Conservation (phyloP, 2,329 filamentous ascomycete genomes). For the Calonectria henricotiae region DNA sequence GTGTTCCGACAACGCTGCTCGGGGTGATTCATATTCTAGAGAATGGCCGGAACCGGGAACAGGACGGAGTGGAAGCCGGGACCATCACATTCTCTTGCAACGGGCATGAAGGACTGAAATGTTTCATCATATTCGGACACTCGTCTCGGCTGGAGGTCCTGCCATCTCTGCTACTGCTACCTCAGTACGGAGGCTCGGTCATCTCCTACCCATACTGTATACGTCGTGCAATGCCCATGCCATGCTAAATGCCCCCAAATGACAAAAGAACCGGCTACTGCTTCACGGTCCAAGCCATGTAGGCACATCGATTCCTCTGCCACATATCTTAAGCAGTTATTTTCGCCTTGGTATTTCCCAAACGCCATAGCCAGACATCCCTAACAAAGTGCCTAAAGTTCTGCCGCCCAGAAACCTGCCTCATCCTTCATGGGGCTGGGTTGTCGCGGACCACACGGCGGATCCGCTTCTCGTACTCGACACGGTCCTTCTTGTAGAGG, state of each 20-base stretch:
- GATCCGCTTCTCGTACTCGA: slow-evolving; percentile 91
- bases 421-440: slow-evolving; percentile 74
- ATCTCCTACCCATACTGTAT: slow-evolving; percentile 25
- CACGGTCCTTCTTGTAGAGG: slow-evolving; percentile 90
- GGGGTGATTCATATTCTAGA: slow-evolving; percentile 33
- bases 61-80: slow-evolving; percentile 18
- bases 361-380: slow-evolving; percentile 54
- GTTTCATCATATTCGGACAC: slow-evolving; percentile 29
- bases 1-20: slow-evolving; percentile 37
- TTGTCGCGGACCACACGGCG: slow-evolving; percentile 91
- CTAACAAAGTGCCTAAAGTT: slow-evolving; percentile 43
- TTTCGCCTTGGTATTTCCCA: slow-evolving; percentile 54
- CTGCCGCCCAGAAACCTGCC: slow-evolving; percentile 32
- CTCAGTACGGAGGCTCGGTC: slow-evolving; percentile 18
- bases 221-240: slow-evolving; percentile 25
- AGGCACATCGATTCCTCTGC: slow-evolving; percentile 30
- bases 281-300: slow-evolving; percentile 13
- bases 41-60: slow-evolving; percentile 30
- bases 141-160: slow-evolving; percentile 16
- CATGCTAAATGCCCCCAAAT: slow-evolving; percentile 19
- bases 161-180: slow-evolving; percentile 16
- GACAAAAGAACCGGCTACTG: slow-evolving; percentile 9
- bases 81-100: slow-evolving; percentile 1
- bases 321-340: slow-evolving; percentile 48
- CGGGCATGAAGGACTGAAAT: slow-evolving; percentile 12